Base-by-base conservation (phyloP, 768 basidiomycete genomes). In the Pleurotus giganteus region DNA sequence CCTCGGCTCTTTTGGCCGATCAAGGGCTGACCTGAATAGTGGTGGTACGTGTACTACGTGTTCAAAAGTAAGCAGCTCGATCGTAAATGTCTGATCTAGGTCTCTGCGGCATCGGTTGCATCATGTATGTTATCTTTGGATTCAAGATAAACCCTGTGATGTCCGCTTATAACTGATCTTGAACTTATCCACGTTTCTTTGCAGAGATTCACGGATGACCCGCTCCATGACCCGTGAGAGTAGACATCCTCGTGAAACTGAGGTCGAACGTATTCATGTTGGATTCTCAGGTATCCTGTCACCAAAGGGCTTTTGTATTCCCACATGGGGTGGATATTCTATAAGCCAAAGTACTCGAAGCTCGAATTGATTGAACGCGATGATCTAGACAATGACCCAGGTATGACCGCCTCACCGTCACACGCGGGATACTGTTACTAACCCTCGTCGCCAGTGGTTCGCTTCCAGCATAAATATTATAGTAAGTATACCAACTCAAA, bases 321-420 rank as follows among this genome's bases (percentile, higher is more conserved):
- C 4, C 90, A 91, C 60, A 81, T 91, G 74, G 91, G 90, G 1
- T 93, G 91, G 90, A 91, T 91, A 61, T 91, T 92, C 66, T 84
- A 74, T 72, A 89, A 89, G 66, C 83, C 88, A 1, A 77, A 63
- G 1, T 91, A 91, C 63, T 72, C 78, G 26, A 74, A 81, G 19
- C 71, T 91, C 72, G 72, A 76, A 36, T 65, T 82, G 7, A 80
- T 92, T 28, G 88, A 91, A 55, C 73, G 78, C 49, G 79, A 79
- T 13, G 89, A 93, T 61, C 74, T 91, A 9, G 82, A 87, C 26
- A 69, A 69, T 23, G 90, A 91, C 65, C 81, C 83, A 39, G 84
- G 89, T 88, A 47, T 32, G 78, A 68, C n/a, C 19, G 36, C 12
- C 12, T 12, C 29, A 53, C 13, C n/a, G 12, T 26, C 42, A 41